Base-by-base conservation (phyloP, 345 rosid genomes). In the Ricinus communis region DNA sequence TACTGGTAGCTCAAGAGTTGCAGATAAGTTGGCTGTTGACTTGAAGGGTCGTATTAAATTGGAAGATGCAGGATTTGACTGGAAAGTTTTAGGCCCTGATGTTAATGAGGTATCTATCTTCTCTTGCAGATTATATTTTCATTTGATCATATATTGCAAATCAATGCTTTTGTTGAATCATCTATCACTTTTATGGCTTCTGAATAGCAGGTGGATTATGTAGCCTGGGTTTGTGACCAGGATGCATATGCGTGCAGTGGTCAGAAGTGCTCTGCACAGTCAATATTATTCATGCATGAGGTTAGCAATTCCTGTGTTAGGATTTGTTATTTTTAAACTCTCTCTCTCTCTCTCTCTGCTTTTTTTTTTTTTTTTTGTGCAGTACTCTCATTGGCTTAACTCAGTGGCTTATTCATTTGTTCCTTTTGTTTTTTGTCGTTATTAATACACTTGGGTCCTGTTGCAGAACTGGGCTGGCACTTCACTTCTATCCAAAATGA, bases 231-330 rank as follows among this genome's bases (percentile, higher is more conserved):
- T 19, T 95, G 97, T 71, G 99, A 95, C 76, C 99, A 95, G 84
- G 98, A 95, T 83, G 98, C 99, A 11, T 95, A 92, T 73, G 99
- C 98, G 10, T 92, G 99, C 79, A 95, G 98, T 68, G 99, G 99
- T 69, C 99, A 95, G 83, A 95, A 95, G 79, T 92, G 99, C 81
- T 92, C 97, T 67, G 98, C 97, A 56, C 99, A 95, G 69, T 95
- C 99, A 40, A 88, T 95, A 56, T 83, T 95, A 56, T 95, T 95
- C 85, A 84, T 92, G 78, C 99, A 95, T 31, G 98, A 92, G 98
- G 98, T 95, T 73, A 27, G 90, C 74, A 40, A 58, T 63, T 75
- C 57, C 18, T 6, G 51, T 14, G 24, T 18, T 43, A 58, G 41
- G 65, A 58, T 57, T n/a, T 18, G 62, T 2, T 53, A 8, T 50